A percentile compares a stretch with the other conserved stretches of the same genome.
Evolutionary conservation across 805 yeast species (phyloP).

Genomic region (Wickerhamomyces hampshirensis): DNA sequence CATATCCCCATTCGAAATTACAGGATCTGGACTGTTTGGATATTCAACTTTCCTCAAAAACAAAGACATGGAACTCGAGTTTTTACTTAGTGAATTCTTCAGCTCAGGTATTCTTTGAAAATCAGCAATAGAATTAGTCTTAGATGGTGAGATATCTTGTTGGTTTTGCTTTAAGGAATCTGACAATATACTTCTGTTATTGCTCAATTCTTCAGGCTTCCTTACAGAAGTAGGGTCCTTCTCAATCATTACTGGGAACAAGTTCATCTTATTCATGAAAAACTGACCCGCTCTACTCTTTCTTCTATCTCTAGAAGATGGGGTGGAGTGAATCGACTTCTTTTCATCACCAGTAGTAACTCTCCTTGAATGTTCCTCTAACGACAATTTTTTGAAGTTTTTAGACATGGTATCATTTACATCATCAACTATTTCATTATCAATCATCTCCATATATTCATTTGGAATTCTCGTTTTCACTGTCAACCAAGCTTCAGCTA

Average conservation of each 20-base stretch:
- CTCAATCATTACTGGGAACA: constrained; percentile 33
- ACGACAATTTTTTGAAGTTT: constrained; percentile 20
- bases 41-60: constrained; percentile 1
- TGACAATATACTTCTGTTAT: constrained; percentile 5
- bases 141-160: constrained; percentile 10
- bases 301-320: constrained; percentile 19
- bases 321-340: neutral
- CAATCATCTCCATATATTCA: constrained; percentile 18
- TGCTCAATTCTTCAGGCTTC: constrained; percentile 15
- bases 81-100: constrained; percentile 8
- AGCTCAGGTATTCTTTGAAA: constrained; percentile 16
- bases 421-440: constrained; percentile 6
- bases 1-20: too few relatives aligned
- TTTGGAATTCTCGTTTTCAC: constrained; percentile 17
- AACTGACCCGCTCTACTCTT: constrained; percentile 33
- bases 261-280: constrained; percentile 36
- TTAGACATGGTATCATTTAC: constrained; percentile 7
- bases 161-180: constrained; percentile 14
- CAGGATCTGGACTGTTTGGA: neutral
- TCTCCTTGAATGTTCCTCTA: constrained; percentile 11
- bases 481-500: constrained; percentile 32
- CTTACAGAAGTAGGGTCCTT: constrained; percentile 27
- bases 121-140: constrained; percentile 4
- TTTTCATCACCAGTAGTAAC: constrained; percentile 4
- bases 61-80: constrained; percentile 3